These are phyloP conservation scores for Boletus rubescentipes DNA, from an alignment of 768 basidiomycete species.

Conservation along the genomic window DNA sequence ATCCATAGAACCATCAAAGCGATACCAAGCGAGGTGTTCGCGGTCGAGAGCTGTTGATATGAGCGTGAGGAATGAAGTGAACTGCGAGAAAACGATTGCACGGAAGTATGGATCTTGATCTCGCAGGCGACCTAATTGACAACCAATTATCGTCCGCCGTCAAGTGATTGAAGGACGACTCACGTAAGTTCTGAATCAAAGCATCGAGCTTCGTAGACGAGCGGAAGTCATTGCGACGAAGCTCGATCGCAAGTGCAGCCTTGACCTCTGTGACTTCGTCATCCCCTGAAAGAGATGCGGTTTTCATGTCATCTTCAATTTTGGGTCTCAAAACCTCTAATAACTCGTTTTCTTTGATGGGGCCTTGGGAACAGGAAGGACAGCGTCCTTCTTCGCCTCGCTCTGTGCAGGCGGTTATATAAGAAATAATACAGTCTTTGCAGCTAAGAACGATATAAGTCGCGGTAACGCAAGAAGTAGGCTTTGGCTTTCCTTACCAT, in stretches of 20 bases:
- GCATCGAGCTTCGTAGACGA: conserved; percentile 93
- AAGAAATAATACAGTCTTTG: conserved; percentile 84
- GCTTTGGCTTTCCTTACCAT: conserved; percentile 44
- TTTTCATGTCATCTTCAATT: conserved; percentile 2
- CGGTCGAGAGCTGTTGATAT: conserved; percentile 71
- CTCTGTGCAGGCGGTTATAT: conserved; percentile 66
- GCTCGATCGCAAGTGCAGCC: conserved; percentile 44
- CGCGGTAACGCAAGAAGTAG: background rate
- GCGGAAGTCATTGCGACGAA: conserved; percentile 81
- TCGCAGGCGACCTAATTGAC: conserved; percentile 51
- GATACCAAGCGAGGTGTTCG: conserved; percentile 64
- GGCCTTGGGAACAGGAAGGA: conserved; percentile 75
- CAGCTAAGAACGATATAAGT: conserved; percentile 49
- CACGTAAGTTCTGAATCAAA: conserved; percentile 69
- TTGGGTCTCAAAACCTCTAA: conserved; percentile 56
- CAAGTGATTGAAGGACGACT: conserved; percentile 19
- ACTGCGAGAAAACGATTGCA: conserved; percentile 88
- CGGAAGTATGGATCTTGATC: conserved; percentile 76
- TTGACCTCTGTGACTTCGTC: conserved; percentile 20
- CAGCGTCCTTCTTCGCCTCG: conserved; percentile 71
- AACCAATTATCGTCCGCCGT: background rate
- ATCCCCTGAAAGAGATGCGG: conserved; percentile 3
- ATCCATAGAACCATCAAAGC: conserved; percentile 94
- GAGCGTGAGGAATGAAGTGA: conserved; percentile 83
- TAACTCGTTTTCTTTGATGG: conserved; percentile 61